Evolutionary conservation across 331 rosid species (phyloP).

Genomic region (Prunus yedoensis): DNA sequence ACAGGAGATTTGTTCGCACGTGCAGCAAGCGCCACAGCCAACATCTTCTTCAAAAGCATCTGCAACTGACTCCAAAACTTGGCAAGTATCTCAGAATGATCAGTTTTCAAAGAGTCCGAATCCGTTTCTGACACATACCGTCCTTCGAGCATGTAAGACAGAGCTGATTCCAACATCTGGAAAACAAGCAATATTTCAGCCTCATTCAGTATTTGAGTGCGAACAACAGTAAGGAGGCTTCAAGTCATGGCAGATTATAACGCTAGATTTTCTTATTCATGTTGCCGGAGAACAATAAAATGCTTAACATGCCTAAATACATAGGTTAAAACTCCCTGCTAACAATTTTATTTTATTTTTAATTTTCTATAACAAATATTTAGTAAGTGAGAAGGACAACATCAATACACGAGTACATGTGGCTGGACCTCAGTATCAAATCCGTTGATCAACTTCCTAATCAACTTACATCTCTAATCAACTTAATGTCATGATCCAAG

Average conservation of each 20-base stretch:
- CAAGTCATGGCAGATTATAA: neutral
- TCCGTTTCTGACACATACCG: slow-evolving; percentile 51
- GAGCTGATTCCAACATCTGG: slow-evolving; percentile 82
- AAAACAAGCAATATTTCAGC: slow-evolving; percentile 4
- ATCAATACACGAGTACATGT: neutral
- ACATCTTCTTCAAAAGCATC: slow-evolving; percentile 82
- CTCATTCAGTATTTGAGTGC: neutral
- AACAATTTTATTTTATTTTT: no score
- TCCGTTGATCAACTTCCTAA: neutral
- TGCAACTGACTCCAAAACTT: slow-evolving; percentile 82
- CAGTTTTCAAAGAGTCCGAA: slow-evolving; percentile 39
- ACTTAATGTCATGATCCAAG: neutral
- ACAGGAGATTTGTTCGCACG: slow-evolving; percentile 41
- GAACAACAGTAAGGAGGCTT: neutral
- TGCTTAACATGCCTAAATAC: neutral
- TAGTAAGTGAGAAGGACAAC: neutral
- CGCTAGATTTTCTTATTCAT: neutral
- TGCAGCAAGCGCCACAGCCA: slow-evolving; percentile 53
- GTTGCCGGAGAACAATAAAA: neutral
- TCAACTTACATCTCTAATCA: neutral
- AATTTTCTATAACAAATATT: no score
- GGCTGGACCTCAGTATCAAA: neutral
- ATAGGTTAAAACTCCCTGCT: neutral
- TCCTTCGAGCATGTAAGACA: slow-evolving; percentile 81
- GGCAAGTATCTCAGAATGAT: slow-evolving; percentile 57